A percentile compares a stretch with the other conserved stretches of the same genome.
These are phyloP conservation scores for Lepidium campestre DNA, from an alignment of 441 rosid species.

Conservation along the genomic window DNA sequence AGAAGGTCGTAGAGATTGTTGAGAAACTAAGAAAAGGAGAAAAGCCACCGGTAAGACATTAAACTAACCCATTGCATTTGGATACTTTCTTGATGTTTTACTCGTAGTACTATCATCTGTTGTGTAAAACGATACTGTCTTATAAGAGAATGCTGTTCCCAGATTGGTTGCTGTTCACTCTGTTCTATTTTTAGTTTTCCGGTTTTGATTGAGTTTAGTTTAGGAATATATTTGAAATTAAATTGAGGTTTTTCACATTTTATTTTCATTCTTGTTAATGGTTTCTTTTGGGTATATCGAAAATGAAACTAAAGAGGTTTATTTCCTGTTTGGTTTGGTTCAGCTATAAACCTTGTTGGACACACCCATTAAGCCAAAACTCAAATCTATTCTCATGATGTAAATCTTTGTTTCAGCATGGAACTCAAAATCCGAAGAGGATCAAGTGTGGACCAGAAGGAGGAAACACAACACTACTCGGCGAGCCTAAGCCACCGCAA, in stretches of 20 bases:
- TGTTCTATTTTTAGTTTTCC: neutral
- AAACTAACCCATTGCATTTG: neutral
- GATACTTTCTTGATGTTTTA: neutral
- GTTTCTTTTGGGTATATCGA: neutral
- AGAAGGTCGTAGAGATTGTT: conserved; percentile 86
- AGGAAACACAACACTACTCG: conserved; percentile 72
- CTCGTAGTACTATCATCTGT: neutral
- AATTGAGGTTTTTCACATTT: neutral
- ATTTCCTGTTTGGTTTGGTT: neutral
- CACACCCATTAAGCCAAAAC: neutral
- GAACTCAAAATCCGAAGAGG: conserved; percentile 92
- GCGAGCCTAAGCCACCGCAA: conserved; percentile 86
- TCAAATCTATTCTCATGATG: neutral
- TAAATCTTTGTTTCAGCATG: conserved; percentile 47
- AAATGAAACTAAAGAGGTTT: neutral
- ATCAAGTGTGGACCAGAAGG: conserved; percentile 88
- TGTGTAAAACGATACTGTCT: neutral
- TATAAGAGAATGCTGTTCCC: neutral
- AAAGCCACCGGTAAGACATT: conserved; percentile 70
- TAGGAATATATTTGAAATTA: neutral
- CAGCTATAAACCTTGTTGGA: neutral
- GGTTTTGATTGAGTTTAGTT: neutral
- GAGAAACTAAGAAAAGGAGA: conserved; percentile 87
- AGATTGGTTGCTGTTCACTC: neutral
- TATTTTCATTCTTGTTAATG: neutral